Percentiles rank a stretch among this genome's conserved stretches.
Conservation (phyloP, 1,139 yeast species). For the Wickerhamomyces sp. region DNA sequence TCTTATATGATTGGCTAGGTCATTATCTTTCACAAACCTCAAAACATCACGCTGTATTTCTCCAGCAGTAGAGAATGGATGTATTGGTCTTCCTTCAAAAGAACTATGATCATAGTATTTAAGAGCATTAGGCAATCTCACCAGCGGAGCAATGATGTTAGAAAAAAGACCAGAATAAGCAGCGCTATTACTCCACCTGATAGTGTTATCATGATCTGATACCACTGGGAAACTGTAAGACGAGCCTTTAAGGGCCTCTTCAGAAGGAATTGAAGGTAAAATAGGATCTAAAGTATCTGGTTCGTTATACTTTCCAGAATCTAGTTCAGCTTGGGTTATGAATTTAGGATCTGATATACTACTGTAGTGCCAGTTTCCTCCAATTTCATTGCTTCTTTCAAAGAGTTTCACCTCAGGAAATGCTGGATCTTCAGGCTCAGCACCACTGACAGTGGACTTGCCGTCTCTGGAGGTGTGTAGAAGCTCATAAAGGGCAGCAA, state of each 20-base stretch:
- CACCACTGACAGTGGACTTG: conserved; percentile 15
- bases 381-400: conserved; percentile 23
- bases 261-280: not conserved
- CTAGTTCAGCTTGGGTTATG: conserved; percentile 1
- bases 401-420: conserved; percentile 24
- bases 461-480: conserved; percentile 25
- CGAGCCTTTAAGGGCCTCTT: not conserved
- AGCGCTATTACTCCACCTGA: conserved; percentile 35
- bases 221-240: not conserved
- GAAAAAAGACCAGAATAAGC: conserved; percentile 39
- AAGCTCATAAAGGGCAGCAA: conserved; percentile 25
- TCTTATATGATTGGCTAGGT: conserved; percentile 17
- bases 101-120: not conserved
- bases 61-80: conserved; percentile 1
- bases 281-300: not conserved
- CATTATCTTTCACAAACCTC: not conserved
- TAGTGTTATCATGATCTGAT: not conserved
- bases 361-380: conserved; percentile 27
- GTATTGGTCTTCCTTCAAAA: not conserved
- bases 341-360: conserved; percentile 9
- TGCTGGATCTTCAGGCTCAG: conserved; percentile 15
- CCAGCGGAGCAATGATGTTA: conserved; percentile 33
- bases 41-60: not conserved
- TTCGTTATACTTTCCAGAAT: not conserved
- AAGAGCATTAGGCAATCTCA: conserved; percentile 1